phyloP scores from a whole-genome alignment of 2,329 filamentous ascomycete species.

The Microcyclosporella mali region DNA sequence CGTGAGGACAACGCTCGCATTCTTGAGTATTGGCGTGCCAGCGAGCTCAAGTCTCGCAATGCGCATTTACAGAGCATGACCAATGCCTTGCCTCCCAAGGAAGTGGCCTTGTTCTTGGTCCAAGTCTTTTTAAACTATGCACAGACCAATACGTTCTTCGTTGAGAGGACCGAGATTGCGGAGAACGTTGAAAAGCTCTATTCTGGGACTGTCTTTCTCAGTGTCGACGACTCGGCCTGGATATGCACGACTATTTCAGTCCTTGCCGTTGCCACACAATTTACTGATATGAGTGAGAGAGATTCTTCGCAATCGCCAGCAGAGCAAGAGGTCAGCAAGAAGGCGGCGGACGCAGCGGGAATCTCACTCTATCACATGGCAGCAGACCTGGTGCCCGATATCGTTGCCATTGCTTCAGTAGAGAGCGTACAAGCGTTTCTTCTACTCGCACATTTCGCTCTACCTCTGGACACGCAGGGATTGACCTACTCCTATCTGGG shows the following conservation, averaged over 20 bases:
- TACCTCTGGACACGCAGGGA: slow-evolving; percentile 52
- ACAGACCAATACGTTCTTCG: slow-evolving; percentile 40
- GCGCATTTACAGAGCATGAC: slow-evolving; percentile 26
- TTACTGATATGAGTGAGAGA: slow-evolving; percentile 30
- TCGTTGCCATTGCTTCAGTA: slow-evolving; percentile 51
- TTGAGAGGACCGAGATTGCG: slow-evolving; percentile 38
- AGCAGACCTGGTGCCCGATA: slow-evolving; percentile 49
- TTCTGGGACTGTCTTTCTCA: slow-evolving; percentile 31
- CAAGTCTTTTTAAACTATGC: slow-evolving; percentile 41
- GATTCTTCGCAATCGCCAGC: background rate
- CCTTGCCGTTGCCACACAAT: slow-evolving; percentile 40
- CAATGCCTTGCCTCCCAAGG: slow-evolving; percentile 38
- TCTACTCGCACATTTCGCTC: slow-evolving; percentile 50
- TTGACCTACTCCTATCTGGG: slow-evolving; percentile 54
- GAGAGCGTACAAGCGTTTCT: slow-evolving; percentile 53
- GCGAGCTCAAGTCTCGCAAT: slow-evolving; percentile 38
- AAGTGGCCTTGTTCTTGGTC: slow-evolving; percentile 40
- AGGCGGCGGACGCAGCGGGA: slow-evolving; percentile 35
- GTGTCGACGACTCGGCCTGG: slow-evolving; percentile 35
- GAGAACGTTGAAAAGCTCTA: slow-evolving; percentile 37
- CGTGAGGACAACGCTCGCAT: slow-evolving; percentile 19
- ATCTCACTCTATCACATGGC: slow-evolving; percentile 53
- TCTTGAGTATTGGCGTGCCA: slow-evolving; percentile 37
- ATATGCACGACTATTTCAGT: slow-evolving; percentile 35
- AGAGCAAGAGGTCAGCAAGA: slow-evolving; percentile 28